Conservation (phyloP, 257 asterid species). For the Fraxinus pennsylvanica region DNA sequence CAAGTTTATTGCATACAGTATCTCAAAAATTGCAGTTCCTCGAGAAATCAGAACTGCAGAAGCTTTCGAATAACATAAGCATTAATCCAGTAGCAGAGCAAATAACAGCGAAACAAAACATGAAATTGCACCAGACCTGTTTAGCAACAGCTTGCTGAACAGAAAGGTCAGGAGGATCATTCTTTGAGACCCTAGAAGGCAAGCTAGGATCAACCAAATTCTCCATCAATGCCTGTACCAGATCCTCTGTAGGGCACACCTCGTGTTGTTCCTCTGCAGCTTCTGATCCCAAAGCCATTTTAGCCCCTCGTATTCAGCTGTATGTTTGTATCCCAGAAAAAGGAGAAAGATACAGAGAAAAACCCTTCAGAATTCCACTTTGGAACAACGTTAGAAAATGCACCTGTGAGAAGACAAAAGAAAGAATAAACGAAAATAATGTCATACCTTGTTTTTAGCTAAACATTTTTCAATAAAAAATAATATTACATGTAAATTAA, state of each 20-base stretch:
- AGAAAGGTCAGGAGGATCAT: constrained; percentile 38
- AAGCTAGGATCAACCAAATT: constrained; percentile 51
- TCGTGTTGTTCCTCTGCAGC: constrained; percentile 22
- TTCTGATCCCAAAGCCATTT: constrained; percentile 25
- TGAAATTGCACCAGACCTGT: constrained; percentile 46
- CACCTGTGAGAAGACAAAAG: background rate
- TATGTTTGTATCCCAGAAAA: background rate
- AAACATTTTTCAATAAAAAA: no score
- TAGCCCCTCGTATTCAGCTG: constrained; percentile 11
- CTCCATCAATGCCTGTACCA: constrained; percentile 49
- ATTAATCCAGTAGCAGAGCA: constrained; percentile 5
- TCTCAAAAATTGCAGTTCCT: background rate
- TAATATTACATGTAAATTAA: no score
- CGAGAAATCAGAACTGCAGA: background rate
- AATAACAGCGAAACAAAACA: constrained; percentile 11
- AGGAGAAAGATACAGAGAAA: background rate
- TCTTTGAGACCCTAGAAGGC: constrained; percentile 30
- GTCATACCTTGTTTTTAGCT: no score
- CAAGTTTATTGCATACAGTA: background rate
- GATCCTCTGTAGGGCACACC: constrained; percentile 41
- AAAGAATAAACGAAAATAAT: background rate
- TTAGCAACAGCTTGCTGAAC: constrained; percentile 47
- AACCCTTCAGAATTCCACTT: background rate
- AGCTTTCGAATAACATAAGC: background rate
- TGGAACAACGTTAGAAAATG: background rate